Percentiles rank a stretch among this genome's conserved stretches.
These are phyloP conservation scores for Benincasa hispida DNA, from an alignment of 306 rosid species.

Conservation along the genomic window DNA sequence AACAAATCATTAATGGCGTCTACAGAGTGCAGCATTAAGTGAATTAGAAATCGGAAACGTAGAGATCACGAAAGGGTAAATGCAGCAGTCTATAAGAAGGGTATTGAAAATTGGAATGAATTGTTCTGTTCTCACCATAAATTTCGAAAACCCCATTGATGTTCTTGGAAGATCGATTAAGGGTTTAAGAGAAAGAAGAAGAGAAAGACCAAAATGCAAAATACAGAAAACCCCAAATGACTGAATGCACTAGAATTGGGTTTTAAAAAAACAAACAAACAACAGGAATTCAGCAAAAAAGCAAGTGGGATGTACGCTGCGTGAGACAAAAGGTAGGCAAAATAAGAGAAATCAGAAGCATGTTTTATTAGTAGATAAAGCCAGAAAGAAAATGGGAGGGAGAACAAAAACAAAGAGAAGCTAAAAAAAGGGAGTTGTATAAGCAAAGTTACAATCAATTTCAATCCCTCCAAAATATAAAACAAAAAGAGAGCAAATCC, in stretches of 20 bases:
- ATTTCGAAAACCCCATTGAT: neutral
- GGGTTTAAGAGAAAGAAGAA: neutral
- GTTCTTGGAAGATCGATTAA: neutral
- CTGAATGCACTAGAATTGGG: neutral
- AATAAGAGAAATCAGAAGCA: constrained; percentile 6
- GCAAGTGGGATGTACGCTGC: neutral
- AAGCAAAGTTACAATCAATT: constrained; percentile 10
- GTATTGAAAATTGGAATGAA: neutral
- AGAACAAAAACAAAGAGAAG: neutral
- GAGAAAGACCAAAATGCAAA: neutral
- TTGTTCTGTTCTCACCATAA: neutral
- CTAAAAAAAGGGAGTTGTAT: neutral
- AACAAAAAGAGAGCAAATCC: constrained; percentile 2
- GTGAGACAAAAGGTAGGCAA: neutral
- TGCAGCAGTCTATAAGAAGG: neutral
- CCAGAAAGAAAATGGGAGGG: neutral
- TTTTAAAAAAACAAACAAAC: neutral
- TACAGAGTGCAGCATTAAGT: neutral
- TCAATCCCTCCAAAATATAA: neutral
- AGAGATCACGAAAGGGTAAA: neutral
- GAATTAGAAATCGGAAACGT: neutral
- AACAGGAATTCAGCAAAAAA: constrained; percentile 1
- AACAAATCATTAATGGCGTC: neutral
- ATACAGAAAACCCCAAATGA: too few relatives aligned
- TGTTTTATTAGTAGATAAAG: constrained; percentile 6